Conservation (phyloP, 345 rosid species). For the Stellera chamaejasme region DNA sequence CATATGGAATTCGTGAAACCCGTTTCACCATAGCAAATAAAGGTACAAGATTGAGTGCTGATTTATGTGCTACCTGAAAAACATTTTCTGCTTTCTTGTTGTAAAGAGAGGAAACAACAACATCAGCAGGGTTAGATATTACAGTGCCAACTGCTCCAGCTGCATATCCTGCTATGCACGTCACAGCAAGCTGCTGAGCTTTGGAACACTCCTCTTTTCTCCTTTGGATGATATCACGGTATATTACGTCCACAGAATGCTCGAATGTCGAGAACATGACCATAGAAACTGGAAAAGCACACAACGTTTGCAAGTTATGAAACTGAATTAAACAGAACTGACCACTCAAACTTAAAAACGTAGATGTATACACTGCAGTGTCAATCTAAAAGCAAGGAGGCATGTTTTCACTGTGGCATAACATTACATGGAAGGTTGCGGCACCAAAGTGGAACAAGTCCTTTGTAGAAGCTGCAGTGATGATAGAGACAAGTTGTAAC, state of each 20-base stretch:
- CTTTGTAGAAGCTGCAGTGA: constrained; percentile 40
- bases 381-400: not conserved
- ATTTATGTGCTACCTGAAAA: constrained; percentile 27
- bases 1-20: not conserved
- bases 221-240: constrained; percentile 30
- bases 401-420: constrained; percentile 3
- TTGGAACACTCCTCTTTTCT: constrained; percentile 56
- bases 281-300: constrained; percentile 46
- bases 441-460: constrained; percentile 38
- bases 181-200: constrained; percentile 59
- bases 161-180: constrained; percentile 67
- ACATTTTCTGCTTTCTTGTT: constrained; percentile 43
- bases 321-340: constrained; percentile 16
- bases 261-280: constrained; percentile 75
- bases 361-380: not conserved
- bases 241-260: constrained; percentile 55
- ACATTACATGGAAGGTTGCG: constrained; percentile 45
- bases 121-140: constrained; percentile 56
- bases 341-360: not conserved
- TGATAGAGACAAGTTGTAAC: constrained; percentile 9
- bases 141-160: constrained; percentile 67
- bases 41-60: not conserved
- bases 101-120: constrained; percentile 42
- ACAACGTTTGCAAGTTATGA: constrained; percentile 20
- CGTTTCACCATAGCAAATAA: too few relatives aligned